Percentiles rank a stretch among this genome's conserved stretches.
These are phyloP conservation scores for Macrophomina pseudophaseolina DNA, from an alignment of 2,329 filamentous ascomycete species.

Conservation along the genomic window DNA sequence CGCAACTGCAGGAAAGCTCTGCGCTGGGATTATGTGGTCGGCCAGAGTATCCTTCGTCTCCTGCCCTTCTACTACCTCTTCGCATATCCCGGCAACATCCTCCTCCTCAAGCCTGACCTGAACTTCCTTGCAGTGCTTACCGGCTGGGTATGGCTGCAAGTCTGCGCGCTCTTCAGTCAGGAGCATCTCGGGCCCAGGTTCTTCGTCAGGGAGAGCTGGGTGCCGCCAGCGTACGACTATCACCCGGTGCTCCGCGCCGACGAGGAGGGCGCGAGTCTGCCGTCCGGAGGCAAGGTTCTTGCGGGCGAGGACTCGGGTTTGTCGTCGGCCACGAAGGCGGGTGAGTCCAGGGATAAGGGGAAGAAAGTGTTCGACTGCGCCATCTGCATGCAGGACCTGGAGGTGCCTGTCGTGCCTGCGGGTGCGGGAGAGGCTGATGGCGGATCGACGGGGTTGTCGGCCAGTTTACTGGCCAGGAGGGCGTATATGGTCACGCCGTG, in stretches of 20 bases:
- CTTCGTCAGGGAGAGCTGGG: conserved; percentile 73
- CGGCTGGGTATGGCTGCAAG: conserved; percentile 87
- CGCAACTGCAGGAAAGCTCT: conserved; percentile 91
- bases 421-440: conserved; percentile 55
- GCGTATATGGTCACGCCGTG: conserved; percentile 98
- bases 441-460: conserved; percentile 48
- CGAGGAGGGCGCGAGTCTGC: conserved; percentile 75
- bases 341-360: conserved; percentile 58
- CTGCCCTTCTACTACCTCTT: conserved; percentile 88
- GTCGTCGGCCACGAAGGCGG: conserved; percentile 33
- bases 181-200: conserved; percentile 88
- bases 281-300: conserved; percentile 65
- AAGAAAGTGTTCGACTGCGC: conserved; percentile 81
- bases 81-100: conserved; percentile 74
- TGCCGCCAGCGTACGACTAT: conserved; percentile 84
- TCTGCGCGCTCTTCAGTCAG: conserved; percentile 78
- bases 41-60: conserved; percentile 79
- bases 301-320: conserved; percentile 33
- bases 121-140: conserved; percentile 67
- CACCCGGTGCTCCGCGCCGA: conserved; percentile 88
- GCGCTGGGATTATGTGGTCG: conserved; percentile 88
- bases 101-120: conserved; percentile 75
- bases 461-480: conserved; percentile 76
- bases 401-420: conserved; percentile 76
- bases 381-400: conserved; percentile 90